phyloP scores from a whole-genome alignment of 2,329 filamentous ascomycete genomes.

The Curvularia lunata region DNA sequence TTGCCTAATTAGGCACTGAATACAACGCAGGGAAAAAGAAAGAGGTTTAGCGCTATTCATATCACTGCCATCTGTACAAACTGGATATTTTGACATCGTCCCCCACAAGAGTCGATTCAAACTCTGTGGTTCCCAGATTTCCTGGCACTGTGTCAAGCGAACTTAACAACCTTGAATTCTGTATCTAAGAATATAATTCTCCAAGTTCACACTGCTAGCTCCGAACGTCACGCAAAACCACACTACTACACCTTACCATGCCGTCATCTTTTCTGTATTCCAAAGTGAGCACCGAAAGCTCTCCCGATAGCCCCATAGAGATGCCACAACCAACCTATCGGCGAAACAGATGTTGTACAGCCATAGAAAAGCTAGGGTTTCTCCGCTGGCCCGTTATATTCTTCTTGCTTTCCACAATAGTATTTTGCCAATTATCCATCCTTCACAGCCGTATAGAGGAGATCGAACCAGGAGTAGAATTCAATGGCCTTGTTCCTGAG shows the following conservation, averaged over 20 bases:
- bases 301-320: not conserved
- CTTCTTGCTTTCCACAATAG: constrained; percentile 16
- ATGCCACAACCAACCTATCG: not conserved
- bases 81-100: not conserved
- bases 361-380: constrained; percentile 3
- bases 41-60: not conserved
- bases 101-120: not conserved
- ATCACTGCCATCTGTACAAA: not conserved
- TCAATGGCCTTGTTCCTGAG: constrained; percentile 23
- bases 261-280: constrained; percentile 12
- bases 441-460: constrained; percentile 17
- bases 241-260: not conserved
- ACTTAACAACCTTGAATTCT: not conserved
- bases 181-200: not conserved
- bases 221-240: not conserved
- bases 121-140: not conserved
- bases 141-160: not conserved
- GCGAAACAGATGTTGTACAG: constrained; percentile 1
- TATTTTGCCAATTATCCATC: constrained; percentile 22
- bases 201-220: not conserved
- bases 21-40: constrained; percentile 5
- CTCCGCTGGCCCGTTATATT: constrained; percentile 19
- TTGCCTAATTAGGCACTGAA: constrained; percentile 4
- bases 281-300: constrained; percentile 22
- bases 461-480: constrained; percentile 15